A percentile compares a stretch with the other conserved stretches of the same genome.
Evolutionary conservation across 225 moss, liverwort and hornwort genomes (phyloP).

Genomic region (Sphagnum contortum): DNA sequence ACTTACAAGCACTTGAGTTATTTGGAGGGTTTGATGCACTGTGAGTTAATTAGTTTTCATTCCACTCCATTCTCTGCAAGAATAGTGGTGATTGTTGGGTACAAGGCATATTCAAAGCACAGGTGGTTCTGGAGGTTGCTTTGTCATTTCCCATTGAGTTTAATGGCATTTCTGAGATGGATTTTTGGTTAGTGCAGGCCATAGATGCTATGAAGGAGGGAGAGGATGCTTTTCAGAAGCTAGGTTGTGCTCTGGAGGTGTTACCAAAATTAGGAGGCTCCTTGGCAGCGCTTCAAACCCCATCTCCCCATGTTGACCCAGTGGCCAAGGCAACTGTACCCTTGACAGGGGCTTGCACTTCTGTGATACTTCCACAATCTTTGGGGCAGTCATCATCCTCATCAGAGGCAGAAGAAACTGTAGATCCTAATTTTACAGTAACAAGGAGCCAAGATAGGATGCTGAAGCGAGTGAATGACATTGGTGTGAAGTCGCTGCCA

Average conservation of each 20-base stretch:
- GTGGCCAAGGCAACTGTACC: constrained; percentile 22
- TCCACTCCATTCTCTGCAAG: not conserved
- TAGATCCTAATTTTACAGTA: constrained; percentile 43
- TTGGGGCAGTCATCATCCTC: constrained; percentile 52
- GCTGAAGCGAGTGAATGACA: constrained; percentile 19
- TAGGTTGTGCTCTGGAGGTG: constrained; percentile 65
- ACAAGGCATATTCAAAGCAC: no score
- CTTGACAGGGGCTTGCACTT: constrained; percentile 24
- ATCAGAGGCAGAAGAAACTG: constrained; percentile 44
- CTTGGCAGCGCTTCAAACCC: constrained; percentile 17
- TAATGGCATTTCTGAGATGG: no score
- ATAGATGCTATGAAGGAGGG: constrained; percentile 59
- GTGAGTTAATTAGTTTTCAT: not conserved
- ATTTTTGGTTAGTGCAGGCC: constrained; percentile 26
- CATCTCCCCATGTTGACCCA: constrained; percentile 18
- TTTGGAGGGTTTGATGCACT: not conserved
- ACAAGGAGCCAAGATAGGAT: constrained; percentile 39
- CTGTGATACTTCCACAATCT: constrained; percentile 32
- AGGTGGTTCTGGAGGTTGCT: no score
- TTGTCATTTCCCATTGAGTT: no score
- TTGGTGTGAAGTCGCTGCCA: constrained; percentile 23
- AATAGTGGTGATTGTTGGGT: no score
- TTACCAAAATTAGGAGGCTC: constrained; percentile 31
- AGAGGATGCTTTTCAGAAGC: constrained; percentile 60
- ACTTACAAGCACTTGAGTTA: no score